phyloP scores from a whole-genome alignment of 2,329 filamentous ascomycete species.

The Camillea tinctor region DNA sequence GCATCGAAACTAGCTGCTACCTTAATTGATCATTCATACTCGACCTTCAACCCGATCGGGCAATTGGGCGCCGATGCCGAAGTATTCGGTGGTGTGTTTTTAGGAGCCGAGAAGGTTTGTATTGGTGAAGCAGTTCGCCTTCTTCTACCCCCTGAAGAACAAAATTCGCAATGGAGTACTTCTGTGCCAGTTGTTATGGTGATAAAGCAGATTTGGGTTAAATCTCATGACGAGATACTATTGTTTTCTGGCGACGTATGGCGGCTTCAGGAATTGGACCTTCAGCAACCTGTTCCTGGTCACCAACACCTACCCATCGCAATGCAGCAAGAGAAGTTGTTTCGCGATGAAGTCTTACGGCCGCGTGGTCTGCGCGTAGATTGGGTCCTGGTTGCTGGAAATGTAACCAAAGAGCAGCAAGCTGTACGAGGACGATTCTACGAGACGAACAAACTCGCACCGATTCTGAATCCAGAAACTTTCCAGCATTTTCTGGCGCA shows the following conservation, averaged over 20 bases:
- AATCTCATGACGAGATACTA: slow-evolving; percentile 9
- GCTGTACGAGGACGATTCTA: slow-evolving; percentile 58
- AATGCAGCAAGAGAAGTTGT: slow-evolving; percentile 29
- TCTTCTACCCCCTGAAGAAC: slow-evolving; percentile 39
- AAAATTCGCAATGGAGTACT: slow-evolving; percentile 32
- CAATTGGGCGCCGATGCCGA: slow-evolving; percentile 30
- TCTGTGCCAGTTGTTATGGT: slow-evolving; percentile 34
- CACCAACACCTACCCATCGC: slow-evolving; percentile 18
- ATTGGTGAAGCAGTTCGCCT: slow-evolving; percentile 50
- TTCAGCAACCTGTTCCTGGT: slow-evolving; percentile 8
- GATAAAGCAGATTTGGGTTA: slow-evolving; percentile 37
- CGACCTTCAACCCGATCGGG: slow-evolving; percentile 43
- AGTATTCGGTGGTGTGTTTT: slow-evolving; percentile 47
- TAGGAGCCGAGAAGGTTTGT: slow-evolving; percentile 50
- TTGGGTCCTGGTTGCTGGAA: slow-evolving; percentile 31
- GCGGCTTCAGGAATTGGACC: slow-evolving; percentile 21
- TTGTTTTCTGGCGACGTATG: slow-evolving; percentile 31
- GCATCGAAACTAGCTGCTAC: slow-evolving; percentile 51
- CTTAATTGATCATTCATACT: slow-evolving; percentile 49
- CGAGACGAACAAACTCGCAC: slow-evolving; percentile 52
- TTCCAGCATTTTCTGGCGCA: slow-evolving; percentile 38
- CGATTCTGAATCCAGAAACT: slow-evolving; percentile 43
- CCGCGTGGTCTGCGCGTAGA: slow-evolving; percentile 26
- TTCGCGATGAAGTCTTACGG: slow-evolving; percentile 29
- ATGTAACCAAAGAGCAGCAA: slow-evolving; percentile 36